Base-by-base conservation (phyloP, 305 asterid genomes). In the Rubia balearica region DNA sequence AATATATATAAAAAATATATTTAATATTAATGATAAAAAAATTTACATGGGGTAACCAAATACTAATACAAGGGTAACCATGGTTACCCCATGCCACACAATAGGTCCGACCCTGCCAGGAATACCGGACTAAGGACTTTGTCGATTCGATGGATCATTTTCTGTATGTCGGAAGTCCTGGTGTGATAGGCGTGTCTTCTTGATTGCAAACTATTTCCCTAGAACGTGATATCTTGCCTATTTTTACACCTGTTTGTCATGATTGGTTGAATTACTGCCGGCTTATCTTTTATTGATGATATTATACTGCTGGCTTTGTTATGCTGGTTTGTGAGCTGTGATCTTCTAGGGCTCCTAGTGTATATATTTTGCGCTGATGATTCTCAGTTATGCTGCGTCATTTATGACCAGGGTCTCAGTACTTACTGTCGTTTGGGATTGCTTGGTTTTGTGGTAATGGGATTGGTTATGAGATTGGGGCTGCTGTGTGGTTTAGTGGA, bases 401-500 rank as follows among this genome's bases (percentile, higher is more conserved):
- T 2, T 60, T 27, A 27, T 60, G 65, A 61, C 5, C 40, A 60
- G 64, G 64, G 24, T 22, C 41, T 27, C 64, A 22, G 40, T 60
- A 22, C 40, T 22, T 24, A 14, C 10, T 60, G 14, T 60, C 64
- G 38, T 60, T 61, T 27, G 12, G 41, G 65, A 12, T 14, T 61
- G 42, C 65, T 60, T 60, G 40, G 65, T 60, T 61, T 27, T 61
- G 21, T 27, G 65, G 65, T 60, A 9, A 5, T 61, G 65, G 19
- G 41, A 30, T 13, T 61, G 41, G 2, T 30, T 61, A 61, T 30
- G 24, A 63, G 48, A 17, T 36, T 62, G 66, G 43, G 21, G n/a
- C 3, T 14, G 4, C 7, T 12, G 43, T 59, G 27, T 13, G 63
- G 63, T 59, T 59, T 59, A 38, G 24, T 59, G 36, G 11, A 30